A percentile compares a stretch with the other conserved stretches of the same genome.
phyloP scores from a whole-genome alignment of 805 yeast genomes.

The Candida nonsorbophila region DNA sequence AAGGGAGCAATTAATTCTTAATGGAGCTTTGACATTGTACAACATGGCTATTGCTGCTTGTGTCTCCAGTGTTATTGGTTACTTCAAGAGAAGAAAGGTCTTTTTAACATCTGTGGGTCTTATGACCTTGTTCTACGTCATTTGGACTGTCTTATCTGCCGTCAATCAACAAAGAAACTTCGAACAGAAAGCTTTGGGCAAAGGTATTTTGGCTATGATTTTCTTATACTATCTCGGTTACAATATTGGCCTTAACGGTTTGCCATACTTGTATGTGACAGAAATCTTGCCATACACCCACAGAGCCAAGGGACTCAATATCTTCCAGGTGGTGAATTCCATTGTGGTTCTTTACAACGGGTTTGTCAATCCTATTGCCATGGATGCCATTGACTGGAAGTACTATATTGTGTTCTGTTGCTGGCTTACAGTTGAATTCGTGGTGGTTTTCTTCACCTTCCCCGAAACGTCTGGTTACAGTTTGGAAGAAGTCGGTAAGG shows the following conservation, averaged over 20 bases:
- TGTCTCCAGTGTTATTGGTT: conserved; percentile 11
- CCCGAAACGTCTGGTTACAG: conserved; percentile 40
- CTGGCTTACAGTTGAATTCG: conserved; percentile 22
- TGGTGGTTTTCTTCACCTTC: conserved; percentile 26
- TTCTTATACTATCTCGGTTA: conserved; percentile 17
- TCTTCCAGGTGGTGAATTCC: conserved; percentile 18
- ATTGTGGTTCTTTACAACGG: conserved; percentile 19
- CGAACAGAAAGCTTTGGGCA: conserved; percentile 33
- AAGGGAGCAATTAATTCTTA: conserved; percentile 41
- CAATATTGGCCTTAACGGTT: conserved; percentile 37
- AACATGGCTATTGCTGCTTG: conserved; percentile 29
- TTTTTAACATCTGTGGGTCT: conserved; percentile 19
- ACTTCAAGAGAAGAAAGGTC: conserved; percentile 22
- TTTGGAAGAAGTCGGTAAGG: conserved; percentile 38
- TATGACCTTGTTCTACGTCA: conserved; percentile 20
- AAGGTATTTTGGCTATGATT: conserved; percentile 21
- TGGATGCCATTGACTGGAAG: conserved; percentile 38
- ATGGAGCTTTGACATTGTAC: conserved; percentile 46
- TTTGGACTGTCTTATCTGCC: conserved; percentile 26
- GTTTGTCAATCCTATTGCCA: conserved; percentile 31
- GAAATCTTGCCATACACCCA: conserved; percentile 34
- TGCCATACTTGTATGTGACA: conserved; percentile 42
- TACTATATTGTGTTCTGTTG: conserved; percentile 39
- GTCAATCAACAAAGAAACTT: conserved; percentile 36
- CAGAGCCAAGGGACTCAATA: conserved; percentile 37